Evolutionary conservation across 768 basidiomycete species (phyloP), one percentile per base, ranked within the genome.

Genomic region (Naematelia aurantialba): DNA sequence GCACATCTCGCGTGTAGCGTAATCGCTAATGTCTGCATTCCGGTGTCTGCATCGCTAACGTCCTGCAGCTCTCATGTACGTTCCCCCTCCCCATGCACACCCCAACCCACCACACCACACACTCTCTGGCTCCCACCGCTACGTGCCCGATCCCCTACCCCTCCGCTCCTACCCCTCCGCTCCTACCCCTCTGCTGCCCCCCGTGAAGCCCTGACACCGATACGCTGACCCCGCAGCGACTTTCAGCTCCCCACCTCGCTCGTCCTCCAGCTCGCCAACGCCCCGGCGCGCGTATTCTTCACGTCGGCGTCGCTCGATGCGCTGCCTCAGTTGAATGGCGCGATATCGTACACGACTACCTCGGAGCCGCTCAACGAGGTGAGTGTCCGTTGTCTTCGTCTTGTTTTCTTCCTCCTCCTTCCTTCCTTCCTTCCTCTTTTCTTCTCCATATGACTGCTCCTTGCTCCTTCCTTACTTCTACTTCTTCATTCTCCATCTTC

Each of bases 301-400:
- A 92, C 90, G 1, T 89, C 89, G 1, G 92, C 93, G 76, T 86
- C 89, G 4, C 88, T 96, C 82, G 91, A 89, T 58, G 90, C 91
- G 10, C 83, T 97, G 80, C 91, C 92, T 1, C 89, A 90, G 5
- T 81, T 97, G 63, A 89, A 91, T 64, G 94, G 94, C 24, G 91
- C 90, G 1, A 82, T 97, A 42, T 89, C 89, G 47, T 97, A 96
- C 72, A 89, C 96, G 58, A 94, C 93, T 74, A 89, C 88, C 0
- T 91, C 91, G 8, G 91, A 89, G 69, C 84, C 88, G 60, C 79
- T 96, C 52, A 81, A 87, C 14, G 58, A 60, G 44, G 73, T 73
- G 47, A 57, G 69, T 58, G 57, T 46, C 0, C 21, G 4, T 14
- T 25, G 22, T 17, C 42, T 45, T 13, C 52, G 42, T 30, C 13